Evolutionary conservation across 108 stramenopile species (phyloP), one percentile per base, ranked within the genome.

Genomic region (Cyclostephanos invisitatus): DNA sequence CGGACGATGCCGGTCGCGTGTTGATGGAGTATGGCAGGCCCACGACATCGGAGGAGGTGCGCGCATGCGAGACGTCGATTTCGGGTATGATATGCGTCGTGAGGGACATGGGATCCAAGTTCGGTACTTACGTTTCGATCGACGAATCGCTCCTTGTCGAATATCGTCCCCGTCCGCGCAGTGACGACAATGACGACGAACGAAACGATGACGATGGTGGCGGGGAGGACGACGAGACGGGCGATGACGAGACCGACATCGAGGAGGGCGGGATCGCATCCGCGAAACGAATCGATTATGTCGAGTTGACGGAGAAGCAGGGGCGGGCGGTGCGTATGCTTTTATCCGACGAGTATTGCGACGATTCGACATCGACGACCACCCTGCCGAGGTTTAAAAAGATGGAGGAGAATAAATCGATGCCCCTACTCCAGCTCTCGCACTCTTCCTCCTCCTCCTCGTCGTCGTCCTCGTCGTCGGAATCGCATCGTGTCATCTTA

Each of bases 61-160:
- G 29, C 11, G 73, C 74, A 28, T 74, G 73, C 48, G 69, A 68
- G 5, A 54, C 64, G 55, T 67, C 70, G 7, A 44, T 38, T 5
- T 53, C 20, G 50, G 82, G 82, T 3, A 57, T 71, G 12, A 71
- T 80, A 63, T 74, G 72, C 32, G 68, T 79, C 28, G 24, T 83
- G n/a, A 51, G 25, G 44, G 82, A 83, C 64, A 64, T 44, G 47
- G 82, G 78, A 68, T 75, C 73, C 60, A 83, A 83, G 64, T 83
- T 79, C 49, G 82, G 82, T 2, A 83, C 82, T 0, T 83, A 70
- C 61, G 73, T 79, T 38, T 74, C 73, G 0, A 73, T 75, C 68
- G 77, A 75, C 36, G 73, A 74, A 24, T 22, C 58, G 36, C 37
- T 82, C 66, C 42, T 32, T 12, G 17, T 15, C 8, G 47, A 55